Evolutionary conservation across 129 eudicot genomes (phyloP).

Genomic region (Tanacetum coccineum): DNA sequence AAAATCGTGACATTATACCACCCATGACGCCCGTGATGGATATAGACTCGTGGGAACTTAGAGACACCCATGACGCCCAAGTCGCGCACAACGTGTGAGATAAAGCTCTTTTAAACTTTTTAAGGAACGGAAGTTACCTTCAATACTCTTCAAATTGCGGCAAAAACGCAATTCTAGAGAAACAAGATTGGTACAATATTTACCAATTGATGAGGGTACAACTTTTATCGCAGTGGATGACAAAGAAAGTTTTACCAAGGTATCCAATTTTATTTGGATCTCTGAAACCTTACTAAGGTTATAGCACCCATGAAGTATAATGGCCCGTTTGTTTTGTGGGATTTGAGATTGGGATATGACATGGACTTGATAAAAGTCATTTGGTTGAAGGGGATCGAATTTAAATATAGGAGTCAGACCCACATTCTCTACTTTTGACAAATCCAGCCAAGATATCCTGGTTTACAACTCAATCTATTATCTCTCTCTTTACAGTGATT

Average conservation of each 20-base stretch:
- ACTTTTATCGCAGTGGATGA: background rate
- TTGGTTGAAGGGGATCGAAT: too few species aligned
- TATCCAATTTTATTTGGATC: background rate
- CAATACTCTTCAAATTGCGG: background rate
- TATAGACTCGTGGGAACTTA: background rate
- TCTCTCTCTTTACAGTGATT: too few species aligned
- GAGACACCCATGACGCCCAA: too few species aligned
- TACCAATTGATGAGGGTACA: background rate
- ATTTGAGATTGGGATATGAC: too few species aligned
- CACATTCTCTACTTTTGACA: too few species aligned
- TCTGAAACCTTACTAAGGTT: background rate
- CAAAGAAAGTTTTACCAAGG: background rate
- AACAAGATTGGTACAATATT: constrained; percentile 1
- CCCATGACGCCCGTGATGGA: background rate
- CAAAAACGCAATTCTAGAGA: background rate
- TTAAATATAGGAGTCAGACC: too few species aligned
- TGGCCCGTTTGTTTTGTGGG: too few species aligned
- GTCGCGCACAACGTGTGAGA: background rate
- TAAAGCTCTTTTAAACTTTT: background rate
- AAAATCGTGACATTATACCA: background rate
- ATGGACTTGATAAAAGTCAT: too few species aligned
- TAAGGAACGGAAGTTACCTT: background rate
- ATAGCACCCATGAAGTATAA: background rate
- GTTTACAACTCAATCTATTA: too few species aligned
- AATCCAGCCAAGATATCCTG: too few species aligned